Conservation (phyloP, 2,329 filamentous ascomycete species). For the Gliomastix tumulicola region DNA sequence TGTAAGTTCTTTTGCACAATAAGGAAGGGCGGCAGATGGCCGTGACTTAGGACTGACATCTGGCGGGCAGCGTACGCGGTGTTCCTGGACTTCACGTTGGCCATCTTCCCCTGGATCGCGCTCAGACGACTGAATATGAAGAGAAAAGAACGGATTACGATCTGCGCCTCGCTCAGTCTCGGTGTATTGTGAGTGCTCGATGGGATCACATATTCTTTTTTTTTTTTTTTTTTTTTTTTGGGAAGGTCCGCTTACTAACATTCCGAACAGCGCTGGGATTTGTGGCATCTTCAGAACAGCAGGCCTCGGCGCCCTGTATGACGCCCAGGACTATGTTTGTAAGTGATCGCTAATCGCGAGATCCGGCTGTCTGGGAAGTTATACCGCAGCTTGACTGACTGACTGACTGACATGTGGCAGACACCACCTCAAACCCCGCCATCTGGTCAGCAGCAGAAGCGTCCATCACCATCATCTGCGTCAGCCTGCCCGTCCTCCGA, state of each 20-base stretch:
- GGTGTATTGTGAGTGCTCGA: constrained; percentile 1
- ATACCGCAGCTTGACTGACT: no score
- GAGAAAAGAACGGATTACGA: constrained; percentile 1
- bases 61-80: constrained; percentile 1
- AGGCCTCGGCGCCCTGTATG: not conserved
- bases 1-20: no score
- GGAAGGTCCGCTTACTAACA: no score
- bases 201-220: no score
- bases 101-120: constrained; percentile 1
- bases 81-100: not conserved
- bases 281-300: constrained; percentile 1
- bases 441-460: constrained; percentile 1
- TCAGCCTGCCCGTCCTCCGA: not conserved
- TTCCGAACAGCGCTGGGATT: constrained; percentile 1
- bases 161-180: constrained; percentile 2
- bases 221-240: no score
- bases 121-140: constrained; percentile 1
- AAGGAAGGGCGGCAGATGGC: no score
- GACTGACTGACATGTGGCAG: no score
- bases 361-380: no score
- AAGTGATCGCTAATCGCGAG: no score
- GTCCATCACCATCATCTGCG: constrained; percentile 5
- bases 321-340: constrained; percentile 1
- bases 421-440: not conserved
- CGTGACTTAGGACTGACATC: no score